These are phyloP conservation scores for Nemania bipapillata DNA, from an alignment of 2,329 filamentous ascomycete species.

Conservation along the genomic window DNA sequence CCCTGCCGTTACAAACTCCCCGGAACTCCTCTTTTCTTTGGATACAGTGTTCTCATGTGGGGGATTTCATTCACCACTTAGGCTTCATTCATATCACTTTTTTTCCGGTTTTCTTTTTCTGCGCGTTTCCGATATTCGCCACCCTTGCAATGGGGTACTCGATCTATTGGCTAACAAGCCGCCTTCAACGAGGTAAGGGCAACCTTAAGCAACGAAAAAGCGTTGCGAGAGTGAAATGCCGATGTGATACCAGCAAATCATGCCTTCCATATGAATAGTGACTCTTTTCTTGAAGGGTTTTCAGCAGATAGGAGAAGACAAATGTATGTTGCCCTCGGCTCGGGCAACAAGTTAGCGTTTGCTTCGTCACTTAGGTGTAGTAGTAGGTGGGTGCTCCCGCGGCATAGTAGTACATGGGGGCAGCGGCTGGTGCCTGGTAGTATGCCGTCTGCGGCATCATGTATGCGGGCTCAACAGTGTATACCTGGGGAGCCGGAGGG, in stretches of 20 bases:
- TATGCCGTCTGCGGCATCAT: conserved; percentile 19
- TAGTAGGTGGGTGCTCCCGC: conserved; percentile 15
- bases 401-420: conserved; percentile 16
- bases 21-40: not conserved
- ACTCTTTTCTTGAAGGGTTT: not conserved
- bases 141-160: not conserved
- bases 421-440: conserved; percentile 7
- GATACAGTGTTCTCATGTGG: not conserved
- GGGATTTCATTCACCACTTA: no score
- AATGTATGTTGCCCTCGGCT: no score
- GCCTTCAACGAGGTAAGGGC: not conserved
- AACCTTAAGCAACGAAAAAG: not conserved
- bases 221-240: not conserved
- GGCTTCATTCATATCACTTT: no score
- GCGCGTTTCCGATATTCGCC: not conserved
- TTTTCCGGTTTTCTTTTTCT: not conserved
- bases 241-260: not conserved
- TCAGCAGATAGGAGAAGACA: not conserved
- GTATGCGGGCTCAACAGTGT: conserved; percentile 28
- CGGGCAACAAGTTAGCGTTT: no score
- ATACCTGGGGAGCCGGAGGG: conserved; percentile 27
- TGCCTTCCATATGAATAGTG: not conserved
- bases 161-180: not conserved
- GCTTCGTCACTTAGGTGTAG: not conserved
- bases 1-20: not conserved